These are phyloP conservation scores for Auriscalpium vulgare DNA, from an alignment of 768 basidiomycete genomes.

Conservation along the genomic window DNA sequence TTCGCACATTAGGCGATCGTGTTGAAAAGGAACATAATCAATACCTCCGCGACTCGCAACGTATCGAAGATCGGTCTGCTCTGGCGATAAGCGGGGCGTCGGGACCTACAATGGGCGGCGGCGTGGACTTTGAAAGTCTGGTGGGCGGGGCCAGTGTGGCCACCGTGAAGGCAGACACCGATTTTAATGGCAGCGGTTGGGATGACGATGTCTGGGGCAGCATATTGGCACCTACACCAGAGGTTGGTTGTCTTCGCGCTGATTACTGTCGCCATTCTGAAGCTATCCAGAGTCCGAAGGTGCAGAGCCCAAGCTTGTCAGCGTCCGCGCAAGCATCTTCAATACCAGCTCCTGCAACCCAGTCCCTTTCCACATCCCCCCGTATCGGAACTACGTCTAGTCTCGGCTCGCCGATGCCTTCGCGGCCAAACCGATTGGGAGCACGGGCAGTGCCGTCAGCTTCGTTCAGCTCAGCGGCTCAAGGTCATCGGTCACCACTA, in stretches of 20 bases:
- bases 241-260: conserved; percentile 14
- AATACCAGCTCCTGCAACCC: conserved; percentile 17
- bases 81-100: conserved; percentile 30
- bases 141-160: conserved; percentile 52
- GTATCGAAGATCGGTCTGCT: conserved; percentile 73
- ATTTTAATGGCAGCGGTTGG: conserved; percentile 42
- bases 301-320: conserved; percentile 17
- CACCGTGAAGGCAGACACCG: conserved; percentile 39
- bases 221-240: conserved; percentile 45
- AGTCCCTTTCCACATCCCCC: neutral
- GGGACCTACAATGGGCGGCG: conserved; percentile 31
- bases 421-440: conserved; percentile 22
- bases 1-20: conserved; percentile 68
- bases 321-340: neutral
- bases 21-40: conserved; percentile 91
- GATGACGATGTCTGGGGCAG: conserved; percentile 85
- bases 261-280: neutral
- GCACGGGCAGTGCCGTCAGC: conserved; percentile 28
- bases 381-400: conserved; percentile 6
- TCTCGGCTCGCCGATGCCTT: conserved; percentile 6
- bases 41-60: conserved; percentile 87
- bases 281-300: conserved; percentile 7
- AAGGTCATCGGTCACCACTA: conserved; percentile 4
- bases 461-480: conserved; percentile 23
- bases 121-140: conserved; percentile 80